Conservation (phyloP, 176 grass and related monocot genomes). For the Avena sativa region DNA sequence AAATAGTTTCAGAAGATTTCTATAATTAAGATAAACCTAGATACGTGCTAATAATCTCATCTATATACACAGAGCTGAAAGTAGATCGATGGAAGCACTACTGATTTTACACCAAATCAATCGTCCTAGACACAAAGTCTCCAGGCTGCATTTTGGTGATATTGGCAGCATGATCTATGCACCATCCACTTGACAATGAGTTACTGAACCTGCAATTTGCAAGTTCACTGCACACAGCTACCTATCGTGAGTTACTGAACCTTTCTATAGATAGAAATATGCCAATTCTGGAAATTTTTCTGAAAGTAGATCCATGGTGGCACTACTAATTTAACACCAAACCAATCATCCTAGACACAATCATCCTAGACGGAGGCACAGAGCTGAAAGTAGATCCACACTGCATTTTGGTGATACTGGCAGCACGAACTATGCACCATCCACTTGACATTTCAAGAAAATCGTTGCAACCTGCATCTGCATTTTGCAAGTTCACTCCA, state of each 20-base stretch:
- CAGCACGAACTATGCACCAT: too few species aligned
- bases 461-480: too few species aligned
- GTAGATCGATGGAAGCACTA: neutral
- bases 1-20: neutral
- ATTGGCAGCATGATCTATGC: neutral
- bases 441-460: too few species aligned
- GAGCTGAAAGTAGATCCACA: too few species aligned
- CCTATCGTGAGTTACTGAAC: neutral
- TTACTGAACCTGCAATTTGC: neutral
- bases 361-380: too few species aligned
- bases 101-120: neutral
- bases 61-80: neutral
- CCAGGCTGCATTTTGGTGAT: neutral
- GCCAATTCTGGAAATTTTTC: neutral
- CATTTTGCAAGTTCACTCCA: too few species aligned
- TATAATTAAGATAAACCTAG: neutral
- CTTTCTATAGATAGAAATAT: neutral
- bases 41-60: neutral
- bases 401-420: too few species aligned
- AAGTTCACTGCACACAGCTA: neutral
- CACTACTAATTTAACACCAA: neutral
- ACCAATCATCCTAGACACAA: neutral
- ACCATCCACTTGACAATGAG: neutral
- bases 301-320: neutral
- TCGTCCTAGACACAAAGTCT: neutral